Base-by-base conservation (phyloP, 805 yeast genomes). In the Metschnikowia lachancei region DNA sequence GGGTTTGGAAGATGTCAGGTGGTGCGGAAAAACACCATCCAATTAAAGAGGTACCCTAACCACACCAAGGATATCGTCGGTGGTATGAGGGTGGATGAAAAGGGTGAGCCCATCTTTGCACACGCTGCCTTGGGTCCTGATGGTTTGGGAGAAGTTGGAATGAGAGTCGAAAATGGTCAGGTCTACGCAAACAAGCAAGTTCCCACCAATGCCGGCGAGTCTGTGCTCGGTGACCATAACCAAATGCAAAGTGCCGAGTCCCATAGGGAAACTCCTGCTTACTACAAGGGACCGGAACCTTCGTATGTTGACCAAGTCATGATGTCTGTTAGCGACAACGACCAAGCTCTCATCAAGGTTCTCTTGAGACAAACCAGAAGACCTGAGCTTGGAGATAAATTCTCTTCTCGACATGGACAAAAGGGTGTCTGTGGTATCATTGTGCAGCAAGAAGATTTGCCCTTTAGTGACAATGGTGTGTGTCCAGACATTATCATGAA, bases 401-500 rank as follows among this genome's bases (percentile, higher is more conserved):
- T 94, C 62, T 90, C 97, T 2, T 89, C 97, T 0, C 82, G 99
- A 68, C 55, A 47, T 70, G 99, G 99, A 33, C 99, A 92, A 66
- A 92, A 92, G 75, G 99, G 99, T 81, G 98, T 94, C 26, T 92
- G 98, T 74, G 98, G 99, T 70, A 89, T 94, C 56, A 94, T 92
- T 65, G 97, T 92, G 4, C 90, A 89, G 57, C 98, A 92, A 64
- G 98, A 92, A 58, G 99, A 92, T 61, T 76, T 92, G 77, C 99
- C 99, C 12, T 92, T 92, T 69, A 88, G 83, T 62, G 98, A 94
- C 58, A 79, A 83, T 48, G 99, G 99, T 63, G 79, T 94, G 20
- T 75, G 81, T 3, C 99, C 99, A 0, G 99, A 92, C 70, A 91
- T 92, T 54, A 92, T 92, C 61, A 92, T 92, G 97, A 92, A 92